These are phyloP conservation scores for Raffaelea deltoideospora DNA, from an alignment of 2,329 filamentous ascomycete genomes.

Conservation along the genomic window DNA sequence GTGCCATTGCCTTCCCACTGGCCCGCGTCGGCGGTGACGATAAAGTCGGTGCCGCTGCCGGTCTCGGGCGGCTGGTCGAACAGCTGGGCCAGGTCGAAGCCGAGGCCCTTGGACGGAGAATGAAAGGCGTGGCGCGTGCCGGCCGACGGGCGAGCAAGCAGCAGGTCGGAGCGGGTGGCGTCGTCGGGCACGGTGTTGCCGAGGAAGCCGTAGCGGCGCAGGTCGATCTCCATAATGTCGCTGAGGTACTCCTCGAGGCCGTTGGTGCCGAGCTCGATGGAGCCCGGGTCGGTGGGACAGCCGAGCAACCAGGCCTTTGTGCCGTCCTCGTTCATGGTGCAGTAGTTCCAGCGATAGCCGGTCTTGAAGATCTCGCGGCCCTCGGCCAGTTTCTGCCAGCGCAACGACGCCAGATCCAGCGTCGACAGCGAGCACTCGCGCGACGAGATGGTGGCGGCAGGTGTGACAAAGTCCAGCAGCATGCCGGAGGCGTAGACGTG, in stretches of 20 bases:
- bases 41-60: conserved; percentile 79
- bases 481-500: conserved; percentile 89
- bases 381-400: conserved; percentile 91
- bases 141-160: conserved; percentile 30
- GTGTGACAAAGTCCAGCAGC: conserved; percentile 86
- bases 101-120: conserved; percentile 52
- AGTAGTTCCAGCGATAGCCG: conserved; percentile 97
- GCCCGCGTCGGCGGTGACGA: conserved; percentile 76
- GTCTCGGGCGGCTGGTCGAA: conserved; percentile 78
- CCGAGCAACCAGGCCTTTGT: conserved; percentile 97
- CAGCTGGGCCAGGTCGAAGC: conserved; percentile 68
- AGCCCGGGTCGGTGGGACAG: conserved; percentile 59
- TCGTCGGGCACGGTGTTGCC: conserved; percentile 55
- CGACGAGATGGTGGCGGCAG: conserved; percentile 70
- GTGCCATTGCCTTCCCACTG: too few species aligned
- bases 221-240: conserved; percentile 85
- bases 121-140: conserved; percentile 31
- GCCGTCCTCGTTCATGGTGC: conserved; percentile 85
- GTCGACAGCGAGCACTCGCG: conserved; percentile 85
- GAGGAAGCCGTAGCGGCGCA: conserved; percentile 79
- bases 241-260: conserved; percentile 83
- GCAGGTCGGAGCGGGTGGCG: conserved; percentile 28
- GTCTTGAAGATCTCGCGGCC: conserved; percentile 84
- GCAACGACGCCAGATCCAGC: conserved; percentile 69
- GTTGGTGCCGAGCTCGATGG: conserved; percentile 50